Conservation (phyloP, 305 asterid genomes). For the Solanum aculeatissimum region DNA sequence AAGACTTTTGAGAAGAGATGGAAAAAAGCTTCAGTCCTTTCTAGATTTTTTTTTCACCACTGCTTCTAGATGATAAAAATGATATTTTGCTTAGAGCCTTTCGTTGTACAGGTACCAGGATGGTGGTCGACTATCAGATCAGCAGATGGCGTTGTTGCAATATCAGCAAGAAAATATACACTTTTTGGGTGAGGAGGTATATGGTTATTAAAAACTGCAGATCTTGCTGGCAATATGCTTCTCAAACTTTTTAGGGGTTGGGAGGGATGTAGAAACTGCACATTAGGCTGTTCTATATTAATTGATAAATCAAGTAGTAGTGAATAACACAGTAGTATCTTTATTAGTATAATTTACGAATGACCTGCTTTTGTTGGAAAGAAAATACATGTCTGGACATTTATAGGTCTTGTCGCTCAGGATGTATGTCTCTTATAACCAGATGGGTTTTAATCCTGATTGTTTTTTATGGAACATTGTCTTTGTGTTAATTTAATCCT, state of each 20-base stretch:
- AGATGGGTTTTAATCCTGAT: conserved; percentile 5
- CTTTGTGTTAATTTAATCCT: background rate
- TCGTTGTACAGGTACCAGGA: conserved; percentile 70
- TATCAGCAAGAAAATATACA: conserved; percentile 97
- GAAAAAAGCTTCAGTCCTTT: background rate
- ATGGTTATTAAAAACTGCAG: background rate
- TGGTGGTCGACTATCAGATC: conserved; percentile 94
- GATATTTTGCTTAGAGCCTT: background rate
- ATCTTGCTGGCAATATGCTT: background rate
- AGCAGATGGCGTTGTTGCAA: conserved; percentile 97
- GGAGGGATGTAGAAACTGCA: background rate
- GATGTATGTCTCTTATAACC: background rate
- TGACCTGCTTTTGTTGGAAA: background rate
- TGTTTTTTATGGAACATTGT: background rate
- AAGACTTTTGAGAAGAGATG: background rate
- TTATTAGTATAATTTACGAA: background rate
- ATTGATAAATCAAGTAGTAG: background rate
- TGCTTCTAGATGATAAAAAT: background rate
- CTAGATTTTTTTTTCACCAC: background rate
- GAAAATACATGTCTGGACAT: background rate
- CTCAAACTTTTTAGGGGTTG: background rate
- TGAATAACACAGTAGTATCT: background rate
- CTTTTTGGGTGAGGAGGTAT: conserved; percentile 97
- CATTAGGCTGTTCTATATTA: background rate
- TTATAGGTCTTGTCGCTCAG: background rate